Percentiles rank a stretch among this genome's conserved stretches.
These are phyloP conservation scores for Neonectria hederae DNA, from an alignment of 2,329 filamentous ascomycete species.

Conservation along the genomic window DNA sequence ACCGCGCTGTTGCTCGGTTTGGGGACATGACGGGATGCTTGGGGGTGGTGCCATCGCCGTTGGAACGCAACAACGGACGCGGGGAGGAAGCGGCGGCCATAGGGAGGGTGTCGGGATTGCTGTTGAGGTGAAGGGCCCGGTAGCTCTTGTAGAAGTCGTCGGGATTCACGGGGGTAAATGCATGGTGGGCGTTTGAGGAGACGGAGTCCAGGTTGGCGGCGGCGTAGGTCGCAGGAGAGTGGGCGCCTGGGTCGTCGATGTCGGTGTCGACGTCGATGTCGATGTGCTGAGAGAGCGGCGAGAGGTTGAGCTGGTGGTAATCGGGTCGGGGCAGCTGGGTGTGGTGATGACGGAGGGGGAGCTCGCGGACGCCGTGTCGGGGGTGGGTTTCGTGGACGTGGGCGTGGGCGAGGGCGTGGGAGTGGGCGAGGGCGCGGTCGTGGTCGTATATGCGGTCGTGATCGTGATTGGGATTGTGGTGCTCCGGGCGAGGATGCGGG, in stretches of 20 bases:
- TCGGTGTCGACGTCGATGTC: constrained; percentile 7
- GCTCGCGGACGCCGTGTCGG: constrained; percentile 27
- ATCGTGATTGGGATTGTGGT: constrained; percentile 43
- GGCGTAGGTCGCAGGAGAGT: constrained; percentile 38
- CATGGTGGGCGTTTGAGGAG: constrained; percentile 46
- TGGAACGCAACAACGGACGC: constrained; percentile 58
- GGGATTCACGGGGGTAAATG: constrained; percentile 57
- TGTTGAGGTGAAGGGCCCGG: constrained; percentile 50
- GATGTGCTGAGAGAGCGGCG: constrained; percentile 31
- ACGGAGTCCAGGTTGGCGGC: constrained; percentile 35
- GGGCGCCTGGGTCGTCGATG: constrained; percentile 30
- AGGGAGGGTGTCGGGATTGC: constrained; percentile 47
- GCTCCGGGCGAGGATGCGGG: constrained; percentile 41
- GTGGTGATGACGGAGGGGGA: constrained; percentile 22
- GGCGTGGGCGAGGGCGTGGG: constrained; percentile 39
- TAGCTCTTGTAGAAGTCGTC: constrained; percentile 66
- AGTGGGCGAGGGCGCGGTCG: constrained; percentile 35
- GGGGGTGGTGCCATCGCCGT: constrained; percentile 59
- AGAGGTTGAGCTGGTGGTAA: constrained; percentile 32
- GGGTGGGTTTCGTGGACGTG: constrained; percentile 30
- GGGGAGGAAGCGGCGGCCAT: constrained; percentile 54
- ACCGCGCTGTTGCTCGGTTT: constrained; percentile 57
- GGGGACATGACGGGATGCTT: constrained; percentile 57
- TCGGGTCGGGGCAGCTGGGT: constrained; percentile 14
- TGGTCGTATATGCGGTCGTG: constrained; percentile 34